Conservation (phyloP, 768 basidiomycete species). For the Suillus americanus region DNA sequence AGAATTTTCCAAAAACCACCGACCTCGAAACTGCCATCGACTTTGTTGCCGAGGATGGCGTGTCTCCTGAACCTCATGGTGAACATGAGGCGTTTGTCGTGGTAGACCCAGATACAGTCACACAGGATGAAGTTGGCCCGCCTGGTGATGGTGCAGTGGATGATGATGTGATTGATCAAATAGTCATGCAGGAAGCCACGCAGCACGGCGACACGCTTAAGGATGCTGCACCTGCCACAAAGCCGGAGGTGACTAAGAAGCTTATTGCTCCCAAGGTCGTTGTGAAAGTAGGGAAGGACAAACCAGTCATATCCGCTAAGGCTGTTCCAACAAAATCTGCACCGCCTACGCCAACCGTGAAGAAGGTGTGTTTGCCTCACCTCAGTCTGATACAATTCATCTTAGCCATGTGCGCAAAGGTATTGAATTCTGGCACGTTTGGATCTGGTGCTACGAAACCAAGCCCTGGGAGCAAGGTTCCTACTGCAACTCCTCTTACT, state of each 20-base stretch:
- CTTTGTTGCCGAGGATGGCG: slow-evolving; percentile 19
- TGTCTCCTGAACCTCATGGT: slow-evolving; percentile 26
- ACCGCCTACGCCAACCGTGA: slow-evolving; percentile 57
- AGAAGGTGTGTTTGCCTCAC: slow-evolving; percentile 54
- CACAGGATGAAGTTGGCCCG: slow-evolving; percentile 16
- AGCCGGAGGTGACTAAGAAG: slow-evolving; percentile 27
- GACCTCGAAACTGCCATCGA: slow-evolving; percentile 23
- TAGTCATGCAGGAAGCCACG: slow-evolving; percentile 20
- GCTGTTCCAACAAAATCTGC: slow-evolving; percentile 44
- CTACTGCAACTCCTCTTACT: slow-evolving; percentile 30
- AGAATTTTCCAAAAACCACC: slow-evolving; percentile 20
- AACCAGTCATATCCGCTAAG: slow-evolving; percentile 41
- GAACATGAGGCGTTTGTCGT: slow-evolving; percentile 41
- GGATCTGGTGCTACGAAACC: slow-evolving; percentile 54
- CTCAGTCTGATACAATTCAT: slow-evolving; percentile 19
- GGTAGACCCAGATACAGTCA: slow-evolving; percentile 27
- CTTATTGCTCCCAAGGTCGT: slow-evolving; percentile 26
- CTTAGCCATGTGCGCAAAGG: slow-evolving; percentile 41
- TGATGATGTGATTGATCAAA: slow-evolving; percentile 16
- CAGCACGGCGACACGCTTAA: slow-evolving; percentile 25
- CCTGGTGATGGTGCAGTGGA: slow-evolving; percentile 21
- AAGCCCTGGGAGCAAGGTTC: slow-evolving; percentile 42
- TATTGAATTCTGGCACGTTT: slow-evolving; percentile 66
- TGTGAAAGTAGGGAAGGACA: slow-evolving; percentile 27
- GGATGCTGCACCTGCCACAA: slow-evolving; percentile 15